Conservation (phyloP, 2,329 filamentous ascomycete genomes). For the Hansfordia pulvinata region DNA sequence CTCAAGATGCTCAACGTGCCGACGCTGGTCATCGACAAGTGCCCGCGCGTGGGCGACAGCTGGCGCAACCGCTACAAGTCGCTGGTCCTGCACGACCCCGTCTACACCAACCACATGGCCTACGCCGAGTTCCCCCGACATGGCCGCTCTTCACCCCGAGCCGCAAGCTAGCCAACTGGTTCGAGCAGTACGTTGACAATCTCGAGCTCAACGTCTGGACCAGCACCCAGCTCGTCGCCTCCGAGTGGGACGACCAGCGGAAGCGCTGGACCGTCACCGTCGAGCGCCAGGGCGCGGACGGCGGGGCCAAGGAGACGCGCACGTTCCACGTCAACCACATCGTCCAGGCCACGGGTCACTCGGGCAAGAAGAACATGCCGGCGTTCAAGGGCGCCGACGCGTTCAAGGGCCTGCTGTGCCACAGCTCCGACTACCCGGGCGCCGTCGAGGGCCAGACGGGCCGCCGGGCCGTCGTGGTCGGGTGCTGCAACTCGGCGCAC, state of each 20-base stretch:
- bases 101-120: slow-evolving; percentile 47
- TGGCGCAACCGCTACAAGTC: slow-evolving; percentile 53
- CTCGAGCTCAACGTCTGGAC: slow-evolving; percentile 59
- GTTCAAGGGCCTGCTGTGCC: slow-evolving; percentile 41
- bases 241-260: slow-evolving; percentile 30
- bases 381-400: slow-evolving; percentile 35
- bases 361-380: slow-evolving; percentile 51
- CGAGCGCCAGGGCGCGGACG: slow-evolving; percentile 11
- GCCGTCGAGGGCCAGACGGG: slow-evolving; percentile 22
- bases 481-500: slow-evolving; percentile 44
- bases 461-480: slow-evolving; percentile 40
- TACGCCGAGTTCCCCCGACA: slow-evolving; percentile 49
- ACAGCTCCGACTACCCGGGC: slow-evolving; percentile 34
- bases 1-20: slow-evolving; percentile 44
- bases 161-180: slow-evolving; percentile 57
- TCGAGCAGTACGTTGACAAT: slow-evolving; percentile 48
- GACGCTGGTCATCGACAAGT: slow-evolving; percentile 43
- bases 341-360: slow-evolving; percentile 55
- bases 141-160: slow-evolving; percentile 65
- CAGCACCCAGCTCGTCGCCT: slow-evolving; percentile 27
- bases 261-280: slow-evolving; percentile 36
- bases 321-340: slow-evolving; percentile 48
- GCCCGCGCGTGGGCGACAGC: slow-evolving; percentile 46
- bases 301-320: slow-evolving; percentile 26
- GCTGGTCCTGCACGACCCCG: slow-evolving; percentile 54